phyloP scores from a whole-genome alignment of 768 basidiomycete species.

The Boletales sp. region DNA sequence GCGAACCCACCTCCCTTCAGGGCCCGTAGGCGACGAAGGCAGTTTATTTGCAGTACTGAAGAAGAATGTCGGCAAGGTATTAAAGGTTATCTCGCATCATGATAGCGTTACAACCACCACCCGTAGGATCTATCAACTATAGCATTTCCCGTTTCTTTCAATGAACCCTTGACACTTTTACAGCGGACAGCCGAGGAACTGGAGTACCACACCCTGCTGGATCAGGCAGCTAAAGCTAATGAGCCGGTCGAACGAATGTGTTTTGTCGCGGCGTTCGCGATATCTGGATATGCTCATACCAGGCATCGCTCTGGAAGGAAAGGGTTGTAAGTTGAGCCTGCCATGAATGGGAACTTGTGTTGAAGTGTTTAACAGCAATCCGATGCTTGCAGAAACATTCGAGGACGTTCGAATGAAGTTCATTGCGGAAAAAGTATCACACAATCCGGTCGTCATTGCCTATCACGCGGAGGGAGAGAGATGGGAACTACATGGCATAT shows the following conservation, averaged over 20 bases:
- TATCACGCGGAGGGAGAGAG: slow-evolving; percentile 78
- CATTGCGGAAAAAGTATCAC: slow-evolving; percentile 83
- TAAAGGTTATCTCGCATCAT: not conserved
- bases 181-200: slow-evolving; percentile 82
- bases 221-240: slow-evolving; percentile 52
- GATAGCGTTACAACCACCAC: not conserved
- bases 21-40: slow-evolving; percentile 68
- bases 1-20: slow-evolving; percentile 58
- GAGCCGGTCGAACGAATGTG: slow-evolving; percentile 69
- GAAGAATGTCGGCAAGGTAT: slow-evolving; percentile 85
- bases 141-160: slow-evolving; percentile 84
- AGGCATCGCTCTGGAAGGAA: slow-evolving; percentile 78
- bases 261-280: slow-evolving; percentile 79
- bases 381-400: slow-evolving; percentile 86
- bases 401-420: slow-evolving; percentile 80
- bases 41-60: slow-evolving; percentile 80
- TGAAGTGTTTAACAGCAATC: slow-evolving; percentile 55
- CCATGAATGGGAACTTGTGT: slow-evolving; percentile 1
- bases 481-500: slow-evolving; percentile 75
- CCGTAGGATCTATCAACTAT: slow-evolving; percentile 76
- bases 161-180: slow-evolving; percentile 80
- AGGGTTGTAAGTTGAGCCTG: slow-evolving; percentile 63
- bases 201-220: slow-evolving; percentile 71
- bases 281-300: slow-evolving; percentile 82
- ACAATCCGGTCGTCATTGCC: slow-evolving; percentile 80